Percentiles rank a stretch among this genome's conserved stretches.
Evolutionary conservation across 768 basidiomycete species (phyloP).

Genomic region (Kwoniella sp.): DNA sequence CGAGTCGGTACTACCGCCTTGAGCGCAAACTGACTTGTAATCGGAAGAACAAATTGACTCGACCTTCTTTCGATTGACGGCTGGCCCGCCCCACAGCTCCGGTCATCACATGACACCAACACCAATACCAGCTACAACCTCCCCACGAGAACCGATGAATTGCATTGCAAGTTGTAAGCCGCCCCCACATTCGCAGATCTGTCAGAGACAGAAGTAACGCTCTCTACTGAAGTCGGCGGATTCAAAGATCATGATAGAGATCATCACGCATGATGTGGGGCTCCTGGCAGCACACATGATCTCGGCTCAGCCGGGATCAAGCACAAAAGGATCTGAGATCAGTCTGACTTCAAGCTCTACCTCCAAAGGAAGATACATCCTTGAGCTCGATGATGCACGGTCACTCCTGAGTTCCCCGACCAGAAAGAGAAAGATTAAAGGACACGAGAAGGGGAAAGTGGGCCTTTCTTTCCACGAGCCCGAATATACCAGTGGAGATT

Average conservation of each 20-base stretch:
- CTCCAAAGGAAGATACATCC: background rate
- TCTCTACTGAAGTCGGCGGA: no score
- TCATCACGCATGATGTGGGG: background rate
- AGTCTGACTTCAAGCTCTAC: background rate
- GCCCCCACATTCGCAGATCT: no score
- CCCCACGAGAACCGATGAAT: no score
- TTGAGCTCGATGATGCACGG: background rate
- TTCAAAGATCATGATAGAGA: background rate
- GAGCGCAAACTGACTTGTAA: no score
- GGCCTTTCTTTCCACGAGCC: background rate
- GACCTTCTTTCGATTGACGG: no score
- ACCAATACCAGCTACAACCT: no score
- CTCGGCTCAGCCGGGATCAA: background rate
- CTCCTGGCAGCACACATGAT: background rate
- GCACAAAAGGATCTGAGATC: background rate
- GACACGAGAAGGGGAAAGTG: background rate
- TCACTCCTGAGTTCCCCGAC: background rate
- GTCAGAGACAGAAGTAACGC: no score
- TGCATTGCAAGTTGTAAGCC: no score
- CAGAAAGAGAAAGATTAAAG: background rate
- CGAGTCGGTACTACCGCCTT: background rate
- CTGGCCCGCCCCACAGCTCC: no score
- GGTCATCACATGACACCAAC: no score
- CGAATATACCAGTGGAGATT: background rate
- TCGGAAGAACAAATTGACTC: no score